Evolutionary conservation across 208 protist species (phyloP), one percentile per base, ranked within the genome.

Genomic region (Zelonia costaricensis): DNA sequence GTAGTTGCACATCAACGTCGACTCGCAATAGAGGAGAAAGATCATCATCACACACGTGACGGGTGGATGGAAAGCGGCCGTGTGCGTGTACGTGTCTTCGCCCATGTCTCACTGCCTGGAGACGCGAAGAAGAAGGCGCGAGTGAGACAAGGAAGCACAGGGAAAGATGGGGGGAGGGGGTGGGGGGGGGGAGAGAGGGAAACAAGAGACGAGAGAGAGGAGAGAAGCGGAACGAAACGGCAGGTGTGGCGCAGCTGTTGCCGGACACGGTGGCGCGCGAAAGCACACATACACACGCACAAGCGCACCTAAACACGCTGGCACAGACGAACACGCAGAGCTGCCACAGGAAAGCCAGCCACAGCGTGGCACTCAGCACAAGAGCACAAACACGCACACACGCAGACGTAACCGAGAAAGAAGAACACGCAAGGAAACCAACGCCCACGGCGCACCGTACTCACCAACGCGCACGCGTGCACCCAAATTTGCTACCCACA

Each of bases 401-500:
- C 36, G 15, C 10, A 9, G 10, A 42, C 10, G 36, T 42, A 15
- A 16, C 36, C 15, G 36, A 42, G n/a, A n/a, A n/a, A 42, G 36
- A 16, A 42, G 36, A 42, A 16, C 15, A 42, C 15, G 36, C 36
- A 42, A 42, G 36, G 15, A 42, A 42, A 15, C 15, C 15, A 15
- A 42, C 15, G 15, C 36, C 9, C 9, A 42, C 9, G 36, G 15
- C 15, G 36, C 36, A 42, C 9, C 16, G 43, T 42, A 16, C 28
- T 48, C 59, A 58, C 28, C 0, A 63, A 62, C 46, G 27, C 25
- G 27, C n/a, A n/a, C n/a, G n/a, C n/a, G n/a, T n/a, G n/a, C n/a
- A n/a, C n/a, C n/a, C n/a, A n/a, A n/a, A n/a, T n/a, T n/a, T n/a
- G n/a, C n/a, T n/a, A n/a, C n/a, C n/a, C n/a, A n/a, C n/a, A n/a